Conservation (phyloP, 1,139 yeast species). For the Pichia sp. region DNA sequence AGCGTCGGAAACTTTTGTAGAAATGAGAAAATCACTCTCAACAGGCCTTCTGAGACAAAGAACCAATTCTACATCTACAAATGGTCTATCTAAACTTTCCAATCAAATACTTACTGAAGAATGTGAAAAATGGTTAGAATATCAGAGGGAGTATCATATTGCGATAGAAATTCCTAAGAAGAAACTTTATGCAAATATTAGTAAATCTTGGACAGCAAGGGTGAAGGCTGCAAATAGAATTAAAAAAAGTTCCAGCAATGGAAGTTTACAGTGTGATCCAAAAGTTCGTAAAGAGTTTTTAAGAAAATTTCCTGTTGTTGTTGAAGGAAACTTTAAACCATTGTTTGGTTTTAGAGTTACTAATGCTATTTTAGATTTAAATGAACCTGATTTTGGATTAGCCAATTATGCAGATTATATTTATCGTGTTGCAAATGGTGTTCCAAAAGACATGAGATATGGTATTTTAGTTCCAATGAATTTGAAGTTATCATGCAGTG, state of each 20-base stretch:
- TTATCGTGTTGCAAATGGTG: constrained; percentile 70
- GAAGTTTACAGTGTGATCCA: constrained; percentile 26
- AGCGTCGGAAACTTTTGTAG: background rate
- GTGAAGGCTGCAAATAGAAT: constrained; percentile 26
- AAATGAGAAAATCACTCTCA: constrained; percentile 11
- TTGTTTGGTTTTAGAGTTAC: constrained; percentile 55
- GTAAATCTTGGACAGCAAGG: constrained; percentile 66
- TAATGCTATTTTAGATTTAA: constrained; percentile 48
- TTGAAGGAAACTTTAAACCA: constrained; percentile 58
- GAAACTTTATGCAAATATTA: constrained; percentile 37
- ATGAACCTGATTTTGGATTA: constrained; percentile 53
- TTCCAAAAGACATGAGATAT: constrained; percentile 63
- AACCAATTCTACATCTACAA: background rate
- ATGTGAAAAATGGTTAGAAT: constrained; percentile 21
- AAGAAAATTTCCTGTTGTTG: constrained; percentile 47
- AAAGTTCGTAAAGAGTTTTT: constrained; percentile 39
- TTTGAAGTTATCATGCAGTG: constrained; percentile 38
- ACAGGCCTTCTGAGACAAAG: constrained; percentile 2
- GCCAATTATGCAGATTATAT: constrained; percentile 56
- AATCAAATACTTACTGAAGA: constrained; percentile 17
- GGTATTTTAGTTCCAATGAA: constrained; percentile 66
- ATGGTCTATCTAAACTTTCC: constrained; percentile 10
- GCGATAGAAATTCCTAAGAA: constrained; percentile 35
- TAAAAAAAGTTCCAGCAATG: constrained; percentile 32
- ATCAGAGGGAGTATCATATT: constrained; percentile 23